These are phyloP conservation scores for Bipolaris bicolor DNA, from an alignment of 2,329 filamentous ascomycete species.

Conservation along the genomic window DNA sequence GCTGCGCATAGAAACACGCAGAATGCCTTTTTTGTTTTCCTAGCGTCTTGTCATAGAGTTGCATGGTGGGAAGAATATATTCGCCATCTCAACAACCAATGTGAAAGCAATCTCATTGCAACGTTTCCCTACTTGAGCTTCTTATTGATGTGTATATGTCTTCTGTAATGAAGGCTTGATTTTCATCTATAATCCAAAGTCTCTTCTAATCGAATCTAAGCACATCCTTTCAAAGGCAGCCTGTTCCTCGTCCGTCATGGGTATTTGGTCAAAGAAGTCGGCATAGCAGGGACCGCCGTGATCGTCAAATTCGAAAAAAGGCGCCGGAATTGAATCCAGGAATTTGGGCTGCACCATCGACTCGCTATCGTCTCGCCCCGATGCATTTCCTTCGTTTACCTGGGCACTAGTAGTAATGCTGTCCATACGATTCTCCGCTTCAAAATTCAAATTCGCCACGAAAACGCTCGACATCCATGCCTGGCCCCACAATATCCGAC, in stretches of 20 bases:
- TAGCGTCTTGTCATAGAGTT: constrained; percentile 7
- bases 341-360: constrained; percentile 30
- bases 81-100: neutral
- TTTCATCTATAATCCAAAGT: neutral
- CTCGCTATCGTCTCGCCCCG: constrained; percentile 11
- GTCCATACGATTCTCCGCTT: constrained; percentile 10
- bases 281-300: constrained; percentile 44
- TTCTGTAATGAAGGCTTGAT: neutral
- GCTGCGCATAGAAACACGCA: neutral
- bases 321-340: constrained; percentile 6
- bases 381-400: neutral
- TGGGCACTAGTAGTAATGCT: neutral
- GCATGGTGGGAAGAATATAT: neutral
- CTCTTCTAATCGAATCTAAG: too few species aligned
- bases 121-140: neutral
- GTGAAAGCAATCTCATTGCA: neutral
- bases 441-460: constrained; percentile 88
- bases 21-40: neutral
- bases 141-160: neutral
- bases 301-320: constrained; percentile 26
- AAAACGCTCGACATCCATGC: constrained; percentile 90
- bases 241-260: too few species aligned
- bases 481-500: constrained; percentile 82
- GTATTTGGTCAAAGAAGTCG: too few species aligned
- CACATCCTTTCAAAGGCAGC: too few species aligned